Conservation (phyloP, 805 yeast species). For the Saccharomycopsis javanensis region DNA sequence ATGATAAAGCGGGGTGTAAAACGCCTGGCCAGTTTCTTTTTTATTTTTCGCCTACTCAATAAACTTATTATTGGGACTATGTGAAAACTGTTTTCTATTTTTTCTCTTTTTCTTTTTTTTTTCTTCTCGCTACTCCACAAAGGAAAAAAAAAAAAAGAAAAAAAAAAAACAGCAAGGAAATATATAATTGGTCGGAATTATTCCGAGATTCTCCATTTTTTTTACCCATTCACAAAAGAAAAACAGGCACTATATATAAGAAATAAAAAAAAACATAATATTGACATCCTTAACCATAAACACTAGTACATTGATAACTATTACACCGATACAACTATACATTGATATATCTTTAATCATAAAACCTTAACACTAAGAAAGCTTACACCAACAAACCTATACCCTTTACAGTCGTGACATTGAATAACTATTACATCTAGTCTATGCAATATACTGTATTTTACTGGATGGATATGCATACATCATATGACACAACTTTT, state of each 20-base stretch:
- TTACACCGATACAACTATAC: neutral
- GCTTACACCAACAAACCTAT: neutral
- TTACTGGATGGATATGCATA: too few relatives aligned
- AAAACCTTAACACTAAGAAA: too few relatives aligned
- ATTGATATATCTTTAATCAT: too few relatives aligned
- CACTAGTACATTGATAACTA: too few relatives aligned
- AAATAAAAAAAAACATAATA: too few relatives aligned
- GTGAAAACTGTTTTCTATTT: neutral
- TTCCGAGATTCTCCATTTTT: neutral
- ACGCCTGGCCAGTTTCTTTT: neutral
- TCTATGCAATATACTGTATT: too few relatives aligned
- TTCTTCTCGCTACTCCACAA: neutral
- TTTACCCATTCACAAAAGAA: too few relatives aligned
- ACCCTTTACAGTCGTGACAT: neutral
- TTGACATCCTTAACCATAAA: too few relatives aligned
- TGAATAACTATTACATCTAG: too few relatives aligned
- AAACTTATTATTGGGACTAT: neutral
- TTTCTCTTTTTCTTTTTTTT: too few relatives aligned
- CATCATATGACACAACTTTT: too few relatives aligned
- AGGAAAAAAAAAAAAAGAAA: neutral
- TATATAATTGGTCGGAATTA: neutral
- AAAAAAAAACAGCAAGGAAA: neutral
- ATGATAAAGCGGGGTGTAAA: constrained; percentile 2
- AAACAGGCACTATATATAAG: too few relatives aligned
- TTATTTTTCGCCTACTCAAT: neutral